These are phyloP conservation scores for Fusarium paranaense DNA, from an alignment of 2,329 filamentous ascomycete genomes.

Conservation along the genomic window DNA sequence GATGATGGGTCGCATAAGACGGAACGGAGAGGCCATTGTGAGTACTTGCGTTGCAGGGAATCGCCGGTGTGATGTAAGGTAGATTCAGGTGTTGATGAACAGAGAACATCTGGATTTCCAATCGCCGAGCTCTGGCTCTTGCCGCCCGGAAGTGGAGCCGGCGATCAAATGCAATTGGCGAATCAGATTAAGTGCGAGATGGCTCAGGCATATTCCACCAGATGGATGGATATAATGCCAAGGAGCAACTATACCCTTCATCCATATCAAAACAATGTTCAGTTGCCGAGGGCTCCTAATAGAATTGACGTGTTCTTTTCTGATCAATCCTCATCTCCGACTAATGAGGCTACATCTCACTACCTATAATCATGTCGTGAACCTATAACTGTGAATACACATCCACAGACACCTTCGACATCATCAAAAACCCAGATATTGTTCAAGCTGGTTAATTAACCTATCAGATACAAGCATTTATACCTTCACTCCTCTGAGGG, in stretches of 20 bases:
- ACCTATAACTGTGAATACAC: neutral
- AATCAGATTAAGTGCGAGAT: constrained; percentile 11
- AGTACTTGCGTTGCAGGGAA: neutral
- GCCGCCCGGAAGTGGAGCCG: constrained; percentile 20
- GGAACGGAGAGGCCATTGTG: constrained; percentile 35
- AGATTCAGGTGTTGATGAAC: constrained; percentile 1
- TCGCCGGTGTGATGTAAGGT: neutral
- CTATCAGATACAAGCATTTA: constrained; percentile 35
- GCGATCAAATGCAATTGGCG: constrained; percentile 3
- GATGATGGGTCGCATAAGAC: constrained; percentile 34
- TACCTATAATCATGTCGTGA: neutral
- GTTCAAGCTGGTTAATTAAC: constrained; percentile 34
- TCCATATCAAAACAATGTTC: neutral
- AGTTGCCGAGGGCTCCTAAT: too few relatives aligned
- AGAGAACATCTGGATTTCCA: constrained; percentile 29
- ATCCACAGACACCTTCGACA: neutral
- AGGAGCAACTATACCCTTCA: neutral
- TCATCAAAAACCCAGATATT: neutral
- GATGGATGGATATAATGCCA: neutral
- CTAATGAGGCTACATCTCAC: neutral
- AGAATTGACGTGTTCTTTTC: neutral
- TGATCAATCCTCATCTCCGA: neutral
- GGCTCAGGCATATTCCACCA: neutral
- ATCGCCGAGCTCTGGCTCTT: constrained; percentile 26
- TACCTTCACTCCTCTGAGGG: constrained; percentile 24